phyloP scores from a whole-genome alignment of 192 early-diverging fungal genomes.

The Coemansia guatemalensis region DNA sequence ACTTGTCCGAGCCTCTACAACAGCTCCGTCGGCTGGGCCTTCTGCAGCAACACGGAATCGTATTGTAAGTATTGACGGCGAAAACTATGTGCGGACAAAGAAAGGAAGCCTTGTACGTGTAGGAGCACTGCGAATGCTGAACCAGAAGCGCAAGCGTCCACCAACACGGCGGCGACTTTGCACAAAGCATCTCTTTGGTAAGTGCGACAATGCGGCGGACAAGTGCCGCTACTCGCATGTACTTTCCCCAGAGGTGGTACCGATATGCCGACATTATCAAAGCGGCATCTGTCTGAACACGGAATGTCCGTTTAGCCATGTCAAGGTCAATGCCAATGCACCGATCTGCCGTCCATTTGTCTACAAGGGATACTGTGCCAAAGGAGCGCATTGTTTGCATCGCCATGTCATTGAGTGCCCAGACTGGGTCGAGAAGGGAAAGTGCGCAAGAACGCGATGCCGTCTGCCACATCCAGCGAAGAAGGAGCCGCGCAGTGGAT shows the following conservation, averaged over 20 bases:
- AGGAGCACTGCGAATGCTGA: constrained; percentile 14
- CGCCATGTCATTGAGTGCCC: constrained; percentile 72
- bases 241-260: constrained; percentile 55
- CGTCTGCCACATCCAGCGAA: constrained; percentile 57
- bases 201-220: constrained; percentile 18
- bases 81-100: constrained; percentile 43
- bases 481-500: background rate
- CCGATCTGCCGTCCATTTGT: constrained; percentile 68
- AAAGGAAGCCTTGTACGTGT: constrained; percentile 34
- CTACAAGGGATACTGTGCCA: constrained; percentile 61
- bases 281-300: constrained; percentile 57
- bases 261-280: constrained; percentile 69
- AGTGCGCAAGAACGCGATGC: constrained; percentile 59
- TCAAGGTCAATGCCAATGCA: constrained; percentile 57
- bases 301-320: constrained; percentile 60
- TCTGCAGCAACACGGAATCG: background rate
- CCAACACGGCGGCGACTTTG: constrained; percentile 17
- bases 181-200: constrained; percentile 29
- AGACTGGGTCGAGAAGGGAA: constrained; percentile 62
- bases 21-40: background rate
- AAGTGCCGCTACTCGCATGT: constrained; percentile 62
- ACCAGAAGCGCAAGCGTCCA: constrained; percentile 8
- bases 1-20: constrained; percentile 26
- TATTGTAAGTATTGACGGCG: constrained; percentile 37
- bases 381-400: constrained; percentile 56